Evolutionary conservation across 345 rosid species (phyloP).

Genomic region (Trapa incisa): DNA sequence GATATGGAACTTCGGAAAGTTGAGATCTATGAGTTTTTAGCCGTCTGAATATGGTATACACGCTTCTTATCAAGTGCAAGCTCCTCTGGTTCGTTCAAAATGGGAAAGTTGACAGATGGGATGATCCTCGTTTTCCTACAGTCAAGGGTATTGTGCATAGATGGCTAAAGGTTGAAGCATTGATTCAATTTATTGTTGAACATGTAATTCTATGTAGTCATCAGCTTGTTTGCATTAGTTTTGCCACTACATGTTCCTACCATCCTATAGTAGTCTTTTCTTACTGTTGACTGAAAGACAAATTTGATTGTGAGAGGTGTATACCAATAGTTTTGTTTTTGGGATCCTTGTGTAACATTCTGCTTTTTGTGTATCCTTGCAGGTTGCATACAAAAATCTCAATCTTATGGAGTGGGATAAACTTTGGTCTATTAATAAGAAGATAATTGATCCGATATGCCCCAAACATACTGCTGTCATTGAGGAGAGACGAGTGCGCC

Average conservation of each 20-base stretch:
- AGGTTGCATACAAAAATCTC: constrained; percentile 91
- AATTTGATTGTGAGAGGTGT: not conserved
- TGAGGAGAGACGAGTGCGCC: constrained; percentile 55
- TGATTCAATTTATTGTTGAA: constrained; percentile 85
- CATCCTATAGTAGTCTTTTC: not conserved
- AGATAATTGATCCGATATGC: constrained; percentile 84
- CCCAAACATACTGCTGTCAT: constrained; percentile 89
- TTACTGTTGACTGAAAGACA: not conserved
- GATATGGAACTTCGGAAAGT: constrained; percentile 77
- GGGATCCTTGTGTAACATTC: constrained; percentile 1
- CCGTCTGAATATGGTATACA: constrained; percentile 74
- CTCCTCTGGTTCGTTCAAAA: constrained; percentile 92
- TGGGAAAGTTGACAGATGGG: constrained; percentile 90
- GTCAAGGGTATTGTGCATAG: constrained; percentile 93
- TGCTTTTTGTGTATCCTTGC: constrained; percentile 6
- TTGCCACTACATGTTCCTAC: not conserved
- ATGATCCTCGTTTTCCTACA: constrained; percentile 96
- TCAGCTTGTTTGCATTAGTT: not conserved
- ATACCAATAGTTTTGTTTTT: not conserved
- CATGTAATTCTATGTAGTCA: constrained; percentile 33
- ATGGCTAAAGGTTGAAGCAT: constrained; percentile 80
- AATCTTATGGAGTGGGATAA: constrained; percentile 99
- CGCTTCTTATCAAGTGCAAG: constrained; percentile 90
- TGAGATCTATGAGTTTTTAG: constrained; percentile 77
- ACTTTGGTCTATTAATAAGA: constrained; percentile 91